phyloP scores from a whole-genome alignment of 75 land plant genomes.

The Pinus albicaulis region DNA sequence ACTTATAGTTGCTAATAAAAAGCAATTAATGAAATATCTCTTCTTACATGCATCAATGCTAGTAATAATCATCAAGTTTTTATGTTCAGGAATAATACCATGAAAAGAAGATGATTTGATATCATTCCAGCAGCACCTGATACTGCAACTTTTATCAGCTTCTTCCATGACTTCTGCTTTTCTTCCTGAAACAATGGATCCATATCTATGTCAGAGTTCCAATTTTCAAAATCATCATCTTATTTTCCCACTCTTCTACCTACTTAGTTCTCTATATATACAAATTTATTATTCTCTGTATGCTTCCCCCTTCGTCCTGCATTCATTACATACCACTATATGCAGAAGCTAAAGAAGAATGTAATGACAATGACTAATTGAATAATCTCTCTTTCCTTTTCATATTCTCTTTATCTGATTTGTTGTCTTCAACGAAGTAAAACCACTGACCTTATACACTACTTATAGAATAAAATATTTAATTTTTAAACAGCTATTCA shows the following conservation, averaged over 20 bases:
- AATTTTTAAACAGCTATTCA: not conserved
- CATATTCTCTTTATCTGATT: not conserved
- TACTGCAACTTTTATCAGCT: slow-evolving; percentile 74
- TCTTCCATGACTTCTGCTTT: slow-evolving; percentile 90
- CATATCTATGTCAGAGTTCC: not conserved
- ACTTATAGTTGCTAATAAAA: no score
- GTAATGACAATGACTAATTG: not conserved
- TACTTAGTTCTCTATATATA: not conserved
- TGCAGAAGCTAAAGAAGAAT: not conserved
- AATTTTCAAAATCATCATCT: not conserved
- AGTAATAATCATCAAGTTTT: not conserved
- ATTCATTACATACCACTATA: not conserved
- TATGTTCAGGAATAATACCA: slow-evolving; percentile 44
- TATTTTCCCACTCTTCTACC: not conserved
- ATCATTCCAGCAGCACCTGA: slow-evolving; percentile 99
- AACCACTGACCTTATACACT: not conserved
- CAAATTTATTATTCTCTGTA: not conserved
- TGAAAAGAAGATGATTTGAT: slow-evolving; percentile 94
- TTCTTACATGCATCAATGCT: slow-evolving; percentile 5
- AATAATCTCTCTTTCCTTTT: not conserved
- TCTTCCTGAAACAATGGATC: slow-evolving; percentile 52
- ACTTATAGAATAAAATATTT: not conserved
- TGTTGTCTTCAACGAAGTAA: not conserved
- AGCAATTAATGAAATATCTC: not conserved
- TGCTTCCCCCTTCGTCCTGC: not conserved